Conservation (phyloP, 1,284 basidiomycete genomes). For the Ganoderma leucocontextum region DNA sequence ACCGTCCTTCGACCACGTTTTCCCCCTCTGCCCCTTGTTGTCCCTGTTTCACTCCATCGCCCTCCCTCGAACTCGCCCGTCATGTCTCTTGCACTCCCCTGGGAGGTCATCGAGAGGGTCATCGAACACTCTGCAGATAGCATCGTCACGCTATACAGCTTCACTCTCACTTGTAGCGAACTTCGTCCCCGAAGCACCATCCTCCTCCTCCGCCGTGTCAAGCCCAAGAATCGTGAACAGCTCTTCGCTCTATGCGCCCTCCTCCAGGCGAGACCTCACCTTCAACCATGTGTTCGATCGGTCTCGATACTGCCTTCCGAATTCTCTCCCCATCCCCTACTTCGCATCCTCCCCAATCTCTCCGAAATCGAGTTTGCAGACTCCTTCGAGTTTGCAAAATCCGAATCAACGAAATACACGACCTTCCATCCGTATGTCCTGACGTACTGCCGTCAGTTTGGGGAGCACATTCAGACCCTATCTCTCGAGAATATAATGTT, state of each 20-base stretch:
- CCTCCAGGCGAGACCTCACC: not conserved
- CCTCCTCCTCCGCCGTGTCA: not conserved
- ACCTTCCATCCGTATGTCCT: not conserved
- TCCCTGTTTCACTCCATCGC: not conserved
- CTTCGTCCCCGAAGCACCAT: not conserved
- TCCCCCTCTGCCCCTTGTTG: no score
- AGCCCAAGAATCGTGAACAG: not conserved
- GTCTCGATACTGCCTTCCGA: not conserved
- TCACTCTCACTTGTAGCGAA: not conserved
- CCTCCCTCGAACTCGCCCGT: constrained; percentile 59
- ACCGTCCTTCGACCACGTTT: no score
- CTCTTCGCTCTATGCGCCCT: not conserved
- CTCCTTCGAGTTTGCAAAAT: not conserved
- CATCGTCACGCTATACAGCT: not conserved
- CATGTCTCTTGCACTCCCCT: not conserved
- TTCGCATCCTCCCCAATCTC: not conserved
- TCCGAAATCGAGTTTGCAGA: not conserved
- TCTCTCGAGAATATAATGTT: not conserved
- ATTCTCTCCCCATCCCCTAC: not conserved
- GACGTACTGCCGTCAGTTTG: not conserved
- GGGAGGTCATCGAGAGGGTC: constrained; percentile 2
- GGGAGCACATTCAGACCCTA: not conserved
- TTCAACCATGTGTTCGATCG: not conserved
- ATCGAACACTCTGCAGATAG: not conserved
- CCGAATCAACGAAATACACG: no score